phyloP scores from a whole-genome alignment of 176 grass and related monocot species.

The Zizania latifolia region DNA sequence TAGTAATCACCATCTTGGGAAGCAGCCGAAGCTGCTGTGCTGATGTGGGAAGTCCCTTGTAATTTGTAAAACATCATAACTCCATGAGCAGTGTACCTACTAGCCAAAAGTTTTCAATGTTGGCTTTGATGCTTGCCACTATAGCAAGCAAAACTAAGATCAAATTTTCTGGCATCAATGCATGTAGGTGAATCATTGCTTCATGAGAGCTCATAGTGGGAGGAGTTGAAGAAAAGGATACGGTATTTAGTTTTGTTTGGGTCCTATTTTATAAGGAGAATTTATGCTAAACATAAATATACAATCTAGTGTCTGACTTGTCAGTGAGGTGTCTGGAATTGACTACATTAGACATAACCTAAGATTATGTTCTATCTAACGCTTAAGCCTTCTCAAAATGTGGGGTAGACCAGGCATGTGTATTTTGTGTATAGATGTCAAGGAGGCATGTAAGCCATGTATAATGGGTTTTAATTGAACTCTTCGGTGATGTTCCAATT shows the following conservation, averaged over 20 bases:
- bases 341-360: not conserved
- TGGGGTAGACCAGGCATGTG: not conserved
- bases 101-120: too few relatives aligned
- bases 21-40: not conserved
- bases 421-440: not conserved
- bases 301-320: too few relatives aligned
- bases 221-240: too few relatives aligned
- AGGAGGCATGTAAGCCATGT: not conserved
- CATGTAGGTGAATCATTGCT: too few relatives aligned
- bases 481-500: not conserved
- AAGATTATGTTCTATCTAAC: not conserved
- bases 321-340: not conserved
- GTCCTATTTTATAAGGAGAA: too few relatives aligned
- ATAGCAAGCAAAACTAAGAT: too few relatives aligned
- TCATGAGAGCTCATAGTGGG: too few relatives aligned
- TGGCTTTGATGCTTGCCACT: too few relatives aligned
- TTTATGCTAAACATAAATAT: too few relatives aligned
- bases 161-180: too few relatives aligned
- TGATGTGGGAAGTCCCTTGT: not conserved
- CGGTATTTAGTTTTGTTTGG: too few relatives aligned
- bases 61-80: not conserved
- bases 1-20: not conserved
- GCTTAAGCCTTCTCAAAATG: not conserved
- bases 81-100: too few relatives aligned
- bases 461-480: slow-evolving; percentile 5